Evolutionary conservation across 208 protist genomes (phyloP), one percentile per base, ranked within the genome.

Genomic region (Crithidia thermophila): DNA sequence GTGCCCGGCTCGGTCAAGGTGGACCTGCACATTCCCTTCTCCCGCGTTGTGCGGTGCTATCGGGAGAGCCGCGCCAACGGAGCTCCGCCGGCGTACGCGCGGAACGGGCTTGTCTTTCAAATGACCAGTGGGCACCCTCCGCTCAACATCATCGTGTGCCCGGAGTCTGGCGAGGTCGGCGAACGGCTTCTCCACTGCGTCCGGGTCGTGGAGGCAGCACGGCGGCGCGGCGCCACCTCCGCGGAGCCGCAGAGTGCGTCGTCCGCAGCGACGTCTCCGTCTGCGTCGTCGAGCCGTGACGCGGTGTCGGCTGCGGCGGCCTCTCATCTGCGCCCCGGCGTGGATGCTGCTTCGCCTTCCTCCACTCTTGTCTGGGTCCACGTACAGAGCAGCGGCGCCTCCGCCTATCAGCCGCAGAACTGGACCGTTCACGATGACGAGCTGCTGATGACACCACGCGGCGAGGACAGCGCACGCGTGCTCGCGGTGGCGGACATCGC

Each of bases 111-210:
- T 1, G 56, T 67, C 4, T 52, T 93, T 25, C 71, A 76, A 28
- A 46, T 93, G 31, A 75, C 79, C 13, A 36, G 34, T 0, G 81
- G 57, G 14, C 42, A 67, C 4, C 59, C 77, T 14, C 75, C 84
- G 39, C 33, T 93, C 64, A 39, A 75, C 20, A 46, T 93, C 8
- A 50, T 81, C 0, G 39, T 93, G 28, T 93, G 82, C 59, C 53
- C 75, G 3, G 82, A 90, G 52, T 13, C 36, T 8, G 20, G 46
- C 0, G 55, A 77, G 16, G 59, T 75, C 30, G 62, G 77, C 4
- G 60, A 85, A 45, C 66, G 56, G 2, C 66, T 93, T 13, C 67
- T 87, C 0, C 14, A 49, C 4, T 50, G 66, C 27, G 75, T 67
- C 42, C 72, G 77, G n/a, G 49, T n/a, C 30, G 18, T 82, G 62